Evolutionary conservation across 2,329 filamentous ascomycete genomes (phyloP), one percentile per base, ranked within the genome.

Genomic region (Ophioceras dolichostomum): DNA sequence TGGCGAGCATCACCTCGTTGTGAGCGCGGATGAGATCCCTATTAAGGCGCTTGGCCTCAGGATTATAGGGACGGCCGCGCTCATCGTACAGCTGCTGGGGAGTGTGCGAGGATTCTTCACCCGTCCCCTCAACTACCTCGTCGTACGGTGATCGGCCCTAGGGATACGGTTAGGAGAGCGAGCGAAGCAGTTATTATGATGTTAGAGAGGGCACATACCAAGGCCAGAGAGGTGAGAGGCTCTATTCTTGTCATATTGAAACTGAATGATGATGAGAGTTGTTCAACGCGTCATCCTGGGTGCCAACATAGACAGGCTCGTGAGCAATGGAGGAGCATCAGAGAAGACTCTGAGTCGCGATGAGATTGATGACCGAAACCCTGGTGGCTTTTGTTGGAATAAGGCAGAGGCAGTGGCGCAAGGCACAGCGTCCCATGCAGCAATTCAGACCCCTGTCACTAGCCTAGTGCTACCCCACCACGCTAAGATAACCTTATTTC

Each of bases 1-100:
- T 76, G 9, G 75, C 70, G 14, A 67, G 61, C 73, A 77, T 77
- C 4, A 77, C 73, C 44, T 77, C 72, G 44, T 77, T 77, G 47
- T 77, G 73, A 9, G 73, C 66, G 36, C 73, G 62, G 19, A 77
- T 70, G 22, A 76, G 65, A 40, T 73, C 67, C 34, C 66, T 63
- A 44, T 74, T 75, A 43, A 73, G 64, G 10, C 59, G 57, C 47
- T 67, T 70, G 1, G 70, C 74, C 36, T 67, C 62, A 0, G 61
- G 61, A 44, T 76, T 76, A 35, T 71, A 47, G 4, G 73, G 68
- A 9, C 72, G 68, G 12, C 73, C 73, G 24, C 68, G 64, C 29
- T 63, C 60, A 44, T 77, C 72, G 45, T 70, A 76, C 33, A 65
- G 53, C 49, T 74, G 72, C 1, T 49, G 41, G 4, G 62, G 61